phyloP scores from a whole-genome alignment of 2,329 filamentous ascomycete species.

The Aureobasidium musti region DNA sequence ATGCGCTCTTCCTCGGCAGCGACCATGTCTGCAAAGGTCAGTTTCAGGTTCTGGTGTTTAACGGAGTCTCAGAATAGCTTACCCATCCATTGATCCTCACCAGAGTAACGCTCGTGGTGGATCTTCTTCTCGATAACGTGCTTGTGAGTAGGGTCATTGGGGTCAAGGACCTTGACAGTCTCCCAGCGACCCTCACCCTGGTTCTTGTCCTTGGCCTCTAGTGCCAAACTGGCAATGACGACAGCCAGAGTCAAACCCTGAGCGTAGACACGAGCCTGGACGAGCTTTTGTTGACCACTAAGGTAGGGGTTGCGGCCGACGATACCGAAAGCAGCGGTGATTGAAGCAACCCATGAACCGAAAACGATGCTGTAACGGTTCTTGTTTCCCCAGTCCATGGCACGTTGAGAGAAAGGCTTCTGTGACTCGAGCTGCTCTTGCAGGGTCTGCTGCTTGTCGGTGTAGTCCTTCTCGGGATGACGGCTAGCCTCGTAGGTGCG shows the following conservation, averaged over 20 bases:
- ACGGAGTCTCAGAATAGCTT: slow-evolving; percentile 41
- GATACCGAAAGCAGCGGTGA: slow-evolving; percentile 71
- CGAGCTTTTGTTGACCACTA: slow-evolving; percentile 77
- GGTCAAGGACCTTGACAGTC: slow-evolving; percentile 78
- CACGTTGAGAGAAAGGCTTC: slow-evolving; percentile 61
- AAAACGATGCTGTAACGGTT: slow-evolving; percentile 89
- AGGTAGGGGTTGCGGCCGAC: slow-evolving; percentile 78
- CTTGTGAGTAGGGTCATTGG: slow-evolving; percentile 79
- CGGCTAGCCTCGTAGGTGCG: slow-evolving; percentile 69
- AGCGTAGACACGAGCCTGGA: slow-evolving; percentile 92
- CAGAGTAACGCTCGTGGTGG: slow-evolving; percentile 82
- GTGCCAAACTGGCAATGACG: slow-evolving; percentile 75
- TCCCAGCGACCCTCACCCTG: slow-evolving; percentile 78
- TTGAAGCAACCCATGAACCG: slow-evolving; percentile 75
- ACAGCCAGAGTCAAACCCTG: slow-evolving; percentile 86
- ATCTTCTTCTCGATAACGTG: slow-evolving; percentile 82
- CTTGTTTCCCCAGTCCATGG: slow-evolving; percentile 71
- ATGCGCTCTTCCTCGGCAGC: slow-evolving; percentile 70
- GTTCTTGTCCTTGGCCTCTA: slow-evolving; percentile 79
- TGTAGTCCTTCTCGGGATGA: slow-evolving; percentile 68
- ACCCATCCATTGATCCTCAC: slow-evolving; percentile 93
- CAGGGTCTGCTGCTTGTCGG: slow-evolving; percentile 62
- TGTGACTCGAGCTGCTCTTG: slow-evolving; percentile 56
- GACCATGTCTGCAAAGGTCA: slow-evolving; percentile 67
- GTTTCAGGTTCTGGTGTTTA: slow-evolving; percentile 3